These are phyloP conservation scores for Entomophthora muscae DNA, from an alignment of 371 early-diverging fungal species.

Conservation along the genomic window DNA sequence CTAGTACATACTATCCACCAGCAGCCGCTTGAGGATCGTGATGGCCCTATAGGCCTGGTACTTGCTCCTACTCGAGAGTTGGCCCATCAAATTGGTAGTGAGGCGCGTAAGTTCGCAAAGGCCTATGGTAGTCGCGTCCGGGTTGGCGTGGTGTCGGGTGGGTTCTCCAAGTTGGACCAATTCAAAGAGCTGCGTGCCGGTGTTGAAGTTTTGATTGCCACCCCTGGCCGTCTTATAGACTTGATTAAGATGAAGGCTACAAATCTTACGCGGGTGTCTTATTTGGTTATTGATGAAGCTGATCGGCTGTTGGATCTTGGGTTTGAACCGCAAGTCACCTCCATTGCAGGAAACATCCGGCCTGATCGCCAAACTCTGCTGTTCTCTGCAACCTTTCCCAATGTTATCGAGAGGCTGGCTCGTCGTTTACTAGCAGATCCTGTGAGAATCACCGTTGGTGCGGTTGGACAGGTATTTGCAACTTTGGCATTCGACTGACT, in stretches of 20 bases:
- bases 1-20: background rate
- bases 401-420: background rate
- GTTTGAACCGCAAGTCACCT: background rate
- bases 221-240: conserved; percentile 1
- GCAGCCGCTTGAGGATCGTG: background rate
- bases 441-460: no score
- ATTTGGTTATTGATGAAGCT: conserved; percentile 2
- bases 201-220: background rate
- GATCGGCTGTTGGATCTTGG: conserved; percentile 5
- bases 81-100: background rate
- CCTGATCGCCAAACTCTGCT: background rate
- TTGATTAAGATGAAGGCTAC: background rate
- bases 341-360: background rate
- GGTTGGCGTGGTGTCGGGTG: background rate
- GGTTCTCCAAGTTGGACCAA: background rate
- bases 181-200: background rate
- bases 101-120: background rate
- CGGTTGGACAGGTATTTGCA: background rate
- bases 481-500: background rate
- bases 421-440: background rate
- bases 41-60: background rate
- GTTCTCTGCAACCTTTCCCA: conserved; percentile 1
- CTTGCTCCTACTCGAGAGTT: conserved; percentile 4
- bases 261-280: background rate
- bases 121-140: background rate